Conservation (phyloP, 768 basidiomycete genomes). For the Suillus subalutaceus region DNA sequence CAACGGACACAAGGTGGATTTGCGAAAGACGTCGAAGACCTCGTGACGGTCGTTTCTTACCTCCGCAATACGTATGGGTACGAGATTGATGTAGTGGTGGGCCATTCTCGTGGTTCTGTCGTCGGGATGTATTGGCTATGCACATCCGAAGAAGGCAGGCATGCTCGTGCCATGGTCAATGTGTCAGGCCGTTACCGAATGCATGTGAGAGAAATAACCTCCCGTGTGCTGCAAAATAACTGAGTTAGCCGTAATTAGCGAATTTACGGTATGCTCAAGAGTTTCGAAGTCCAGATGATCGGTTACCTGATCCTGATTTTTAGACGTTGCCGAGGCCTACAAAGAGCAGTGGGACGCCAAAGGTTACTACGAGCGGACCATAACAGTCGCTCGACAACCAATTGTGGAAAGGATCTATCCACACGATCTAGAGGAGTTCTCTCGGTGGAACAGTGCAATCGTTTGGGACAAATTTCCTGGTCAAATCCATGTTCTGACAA, state of each 20-base stretch:
- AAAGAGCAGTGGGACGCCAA: constrained; percentile 52
- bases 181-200: constrained; percentile 80
- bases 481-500: constrained; percentile 65
- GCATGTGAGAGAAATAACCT: constrained; percentile 53
- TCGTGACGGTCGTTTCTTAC: constrained; percentile 64
- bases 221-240: not conserved
- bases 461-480: constrained; percentile 72
- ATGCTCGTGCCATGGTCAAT: constrained; percentile 68
- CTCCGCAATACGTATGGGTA: constrained; percentile 66
- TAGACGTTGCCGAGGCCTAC: constrained; percentile 39
- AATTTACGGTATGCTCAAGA: constrained; percentile 28
- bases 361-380: constrained; percentile 65
- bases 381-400: constrained; percentile 66
- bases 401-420: constrained; percentile 55
- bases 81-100: constrained; percentile 67
- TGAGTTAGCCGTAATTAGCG: constrained; percentile 21
- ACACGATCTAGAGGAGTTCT: constrained; percentile 63
- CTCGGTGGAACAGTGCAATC: constrained; percentile 64
- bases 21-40: constrained; percentile 63
- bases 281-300: not conserved
- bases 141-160: constrained; percentile 57
- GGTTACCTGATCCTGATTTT: constrained; percentile 10
- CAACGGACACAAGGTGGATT: constrained; percentile 60
- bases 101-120: constrained; percentile 80
- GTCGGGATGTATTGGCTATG: constrained; percentile 71